phyloP scores from a whole-genome alignment of 768 basidiomycete species.

The Boletus reticuloceps region DNA sequence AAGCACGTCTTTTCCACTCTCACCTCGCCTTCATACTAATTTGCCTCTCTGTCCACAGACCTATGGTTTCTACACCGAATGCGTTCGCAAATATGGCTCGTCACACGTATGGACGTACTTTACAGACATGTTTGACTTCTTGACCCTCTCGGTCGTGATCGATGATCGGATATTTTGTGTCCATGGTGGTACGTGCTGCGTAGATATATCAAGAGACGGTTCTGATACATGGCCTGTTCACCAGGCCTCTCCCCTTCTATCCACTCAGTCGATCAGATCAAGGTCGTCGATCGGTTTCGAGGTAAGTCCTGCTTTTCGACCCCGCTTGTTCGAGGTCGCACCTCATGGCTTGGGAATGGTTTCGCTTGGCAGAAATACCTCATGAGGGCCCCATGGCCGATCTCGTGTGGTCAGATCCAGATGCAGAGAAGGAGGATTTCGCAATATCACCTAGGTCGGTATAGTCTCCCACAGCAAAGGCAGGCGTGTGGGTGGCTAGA shows the following conservation, averaged over 20 bases:
- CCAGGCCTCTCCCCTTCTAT: constrained; percentile 94
- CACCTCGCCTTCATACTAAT: constrained; percentile 12
- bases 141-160: constrained; percentile 96
- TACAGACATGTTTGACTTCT: constrained; percentile 99
- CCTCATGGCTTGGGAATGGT: constrained; percentile 21
- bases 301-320: constrained; percentile 45
- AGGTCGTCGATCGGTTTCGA: constrained; percentile 97
- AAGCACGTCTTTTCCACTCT: constrained; percentile 54
- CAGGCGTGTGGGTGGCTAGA: constrained; percentile 3
- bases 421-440: constrained; percentile 98
- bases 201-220: background rate
- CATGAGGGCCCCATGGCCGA: constrained; percentile 99
- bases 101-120: constrained; percentile 99
- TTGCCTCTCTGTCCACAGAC: constrained; percentile 51
- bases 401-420: constrained; percentile 99
- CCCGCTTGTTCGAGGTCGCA: constrained; percentile 16
- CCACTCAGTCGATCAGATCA: constrained; percentile 99
- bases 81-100: constrained; percentile 94
- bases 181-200: constrained; percentile 72
- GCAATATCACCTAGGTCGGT: constrained; percentile 94
- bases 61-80: constrained; percentile 99
- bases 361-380: constrained; percentile 74
- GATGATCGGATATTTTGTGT: constrained; percentile 99
- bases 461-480: constrained; percentile 5
- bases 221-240: constrained; percentile 6